phyloP scores from a whole-genome alignment of 257 asterid genomes.

The Capsicum chinense region DNA sequence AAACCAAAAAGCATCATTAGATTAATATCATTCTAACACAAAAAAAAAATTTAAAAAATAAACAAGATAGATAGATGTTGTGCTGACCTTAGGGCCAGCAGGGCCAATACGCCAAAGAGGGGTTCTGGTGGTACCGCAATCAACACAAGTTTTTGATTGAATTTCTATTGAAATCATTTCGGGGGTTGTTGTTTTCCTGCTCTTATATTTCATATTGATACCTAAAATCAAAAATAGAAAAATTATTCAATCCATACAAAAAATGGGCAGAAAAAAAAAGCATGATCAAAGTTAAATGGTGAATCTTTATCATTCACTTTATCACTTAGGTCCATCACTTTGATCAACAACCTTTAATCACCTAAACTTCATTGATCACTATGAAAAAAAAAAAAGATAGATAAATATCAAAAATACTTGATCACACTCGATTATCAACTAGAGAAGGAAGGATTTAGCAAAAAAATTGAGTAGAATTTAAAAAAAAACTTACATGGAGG shows the following conservation, averaged over 20 bases:
- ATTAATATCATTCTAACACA: neutral
- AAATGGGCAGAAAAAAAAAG: neutral
- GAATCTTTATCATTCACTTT: slow-evolving; percentile 67
- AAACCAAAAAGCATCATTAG: neutral
- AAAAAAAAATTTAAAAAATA: too few relatives aligned
- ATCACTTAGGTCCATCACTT: slow-evolving; percentile 82
- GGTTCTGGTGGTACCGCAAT: slow-evolving; percentile 91
- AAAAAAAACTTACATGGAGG: slow-evolving; percentile 42
- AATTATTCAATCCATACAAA: neutral
- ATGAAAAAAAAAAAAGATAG: neutral
- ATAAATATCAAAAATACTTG: neutral
- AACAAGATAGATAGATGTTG: neutral
- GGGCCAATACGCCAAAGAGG: slow-evolving; percentile 75
- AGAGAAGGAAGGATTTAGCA: too few relatives aligned
- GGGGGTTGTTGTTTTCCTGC: slow-evolving; percentile 51
- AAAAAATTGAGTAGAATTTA: slow-evolving; percentile 35
- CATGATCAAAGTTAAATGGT: neutral
- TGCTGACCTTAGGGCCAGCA: slow-evolving; percentile 90
- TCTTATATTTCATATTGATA: slow-evolving; percentile 55
- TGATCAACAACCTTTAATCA: slow-evolving; percentile 24
- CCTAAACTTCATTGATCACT: neutral
- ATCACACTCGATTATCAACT: neutral
- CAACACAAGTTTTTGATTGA: slow-evolving; percentile 73
- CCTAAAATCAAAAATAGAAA: neutral
- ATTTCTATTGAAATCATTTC: slow-evolving; percentile 59